Evolutionary conservation across 2,329 filamentous ascomycete species (phyloP), one percentile per base, ranked within the genome.

Genomic region (Verticillium nonalfalfae): DNA sequence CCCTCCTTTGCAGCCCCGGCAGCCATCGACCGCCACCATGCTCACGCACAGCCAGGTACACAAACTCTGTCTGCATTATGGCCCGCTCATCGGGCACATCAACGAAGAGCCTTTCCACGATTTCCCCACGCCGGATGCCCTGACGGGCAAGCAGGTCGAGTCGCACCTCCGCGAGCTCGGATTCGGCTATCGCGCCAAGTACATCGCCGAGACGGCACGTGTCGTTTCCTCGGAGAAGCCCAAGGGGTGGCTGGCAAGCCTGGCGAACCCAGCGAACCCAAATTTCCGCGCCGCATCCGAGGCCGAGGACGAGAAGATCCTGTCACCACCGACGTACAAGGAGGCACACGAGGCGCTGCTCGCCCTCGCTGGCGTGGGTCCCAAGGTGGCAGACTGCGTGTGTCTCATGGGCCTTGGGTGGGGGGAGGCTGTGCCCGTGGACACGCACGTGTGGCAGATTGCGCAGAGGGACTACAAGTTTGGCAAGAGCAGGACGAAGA

Each of bases 401-500:
- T 97, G 91, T 71, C 79, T 99, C 21, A 97, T 99, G 90, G 96
- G 96, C 0, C 78, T 99, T 14, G 94, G 93, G 34, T 99, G 96
- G 94, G 90, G 90, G 36, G 94, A 98, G 75, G 88, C 93, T 2
- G 93, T 99, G 1, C 95, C 95, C 0, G 91, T 99, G 36, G 95
- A 99, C 74, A 99, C 96, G 1, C 96, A 99, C 75, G 92, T 99
- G 13, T 98, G 93, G 94, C 93, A 98, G 78, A 98, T 99, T 70
- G 96, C 95, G 0, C 91, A 96, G 73, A 84, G 95, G 59, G 95
- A 99, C 74, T 99, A 99, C 77, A 93, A 89, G 62, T 96, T 99
- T 69, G 91, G 91, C 7, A 91, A 88, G 68, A 85, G 84, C 15
- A 94, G 91, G 70, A 86, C 85, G 9, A 94, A 93, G 70, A 94